phyloP scores from a whole-genome alignment of 1,284 basidiomycete species.

The Heterobasidion irregulare region DNA sequence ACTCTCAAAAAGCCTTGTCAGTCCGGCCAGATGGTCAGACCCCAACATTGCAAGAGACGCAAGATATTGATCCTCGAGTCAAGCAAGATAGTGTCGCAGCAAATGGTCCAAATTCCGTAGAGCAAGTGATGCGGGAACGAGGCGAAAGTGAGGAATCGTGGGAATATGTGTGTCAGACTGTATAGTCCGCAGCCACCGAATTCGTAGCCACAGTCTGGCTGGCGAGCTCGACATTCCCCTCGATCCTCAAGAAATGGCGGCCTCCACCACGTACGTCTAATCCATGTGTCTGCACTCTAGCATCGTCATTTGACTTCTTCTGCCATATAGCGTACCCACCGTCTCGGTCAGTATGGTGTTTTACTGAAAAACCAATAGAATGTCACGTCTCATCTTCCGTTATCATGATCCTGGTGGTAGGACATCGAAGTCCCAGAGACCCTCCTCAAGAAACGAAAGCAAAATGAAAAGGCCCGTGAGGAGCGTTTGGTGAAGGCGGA shows the following conservation, averaged over 20 bases:
- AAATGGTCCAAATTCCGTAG: background rate
- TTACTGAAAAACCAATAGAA: background rate
- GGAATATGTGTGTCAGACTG: slow-evolving; percentile 26
- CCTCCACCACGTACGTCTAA: slow-evolving; percentile 62
- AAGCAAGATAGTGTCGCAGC: background rate
- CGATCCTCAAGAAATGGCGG: slow-evolving; percentile 52
- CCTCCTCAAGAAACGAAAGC: slow-evolving; percentile 98
- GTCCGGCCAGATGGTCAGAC: too few species aligned
- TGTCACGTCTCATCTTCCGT: background rate
- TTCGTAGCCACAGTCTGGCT: background rate
- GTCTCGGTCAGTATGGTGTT: slow-evolving; percentile 51
- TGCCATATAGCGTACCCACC: slow-evolving; percentile 46
- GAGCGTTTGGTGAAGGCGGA: slow-evolving; percentile 84
- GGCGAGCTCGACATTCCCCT: background rate
- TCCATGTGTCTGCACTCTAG: slow-evolving; percentile 1
- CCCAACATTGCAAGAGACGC: too few species aligned
- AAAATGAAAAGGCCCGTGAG: slow-evolving; percentile 96
- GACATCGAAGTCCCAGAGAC: slow-evolving; percentile 95
- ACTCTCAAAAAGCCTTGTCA: too few species aligned
- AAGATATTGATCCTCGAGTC: too few species aligned
- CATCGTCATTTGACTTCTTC: background rate
- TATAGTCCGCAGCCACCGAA: slow-evolving; percentile 34
- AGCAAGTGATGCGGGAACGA: background rate
- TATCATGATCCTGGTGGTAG: slow-evolving; percentile 27
- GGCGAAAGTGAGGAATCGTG: background rate